Percentiles rank a stretch among this genome's conserved stretches.
Conservation (phyloP, 176 grass and related monocot genomes). For the Aegilops tauschii region DNA sequence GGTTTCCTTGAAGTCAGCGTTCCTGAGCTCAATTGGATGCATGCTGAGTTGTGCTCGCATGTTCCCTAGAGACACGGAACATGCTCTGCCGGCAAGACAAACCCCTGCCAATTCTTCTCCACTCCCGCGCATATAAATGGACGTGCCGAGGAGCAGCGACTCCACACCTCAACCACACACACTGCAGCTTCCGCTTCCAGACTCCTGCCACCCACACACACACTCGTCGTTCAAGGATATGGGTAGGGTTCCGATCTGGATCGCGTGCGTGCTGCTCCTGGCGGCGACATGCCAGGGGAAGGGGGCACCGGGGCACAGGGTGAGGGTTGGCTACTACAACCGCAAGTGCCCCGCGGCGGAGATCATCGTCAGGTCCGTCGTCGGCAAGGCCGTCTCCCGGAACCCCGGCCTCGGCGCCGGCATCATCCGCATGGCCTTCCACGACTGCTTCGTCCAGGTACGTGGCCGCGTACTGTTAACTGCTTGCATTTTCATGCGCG, state of each 20-base stretch:
- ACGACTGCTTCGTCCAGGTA: slow-evolving; percentile 78
- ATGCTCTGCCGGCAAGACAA: background rate
- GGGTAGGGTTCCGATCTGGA: slow-evolving; percentile 10
- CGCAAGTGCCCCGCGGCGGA: slow-evolving; percentile 40
- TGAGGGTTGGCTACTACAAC: slow-evolving; percentile 34
- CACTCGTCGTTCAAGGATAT: background rate
- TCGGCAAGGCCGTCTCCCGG: background rate
- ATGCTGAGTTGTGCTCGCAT: background rate
- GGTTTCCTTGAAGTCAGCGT: background rate
- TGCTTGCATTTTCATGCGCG: too few relatives aligned
- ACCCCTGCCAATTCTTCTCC: background rate
- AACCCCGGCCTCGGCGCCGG: slow-evolving; percentile 52
- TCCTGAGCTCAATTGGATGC: background rate
- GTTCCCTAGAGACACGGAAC: background rate
- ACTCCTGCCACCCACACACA: background rate
- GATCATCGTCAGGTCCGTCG: slow-evolving; percentile 14
- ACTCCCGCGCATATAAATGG: background rate
- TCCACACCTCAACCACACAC: background rate
- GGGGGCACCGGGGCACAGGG: background rate
- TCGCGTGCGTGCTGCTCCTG: slow-evolving; percentile 16
- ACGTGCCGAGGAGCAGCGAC: background rate
- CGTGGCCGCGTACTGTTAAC: too few relatives aligned
- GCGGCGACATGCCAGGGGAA: background rate
- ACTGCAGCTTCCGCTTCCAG: background rate
- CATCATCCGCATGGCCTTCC: slow-evolving; percentile 64